Evolutionary conservation across 1,139 yeast genomes (phyloP), one percentile per base, ranked within the genome.

Genomic region (Tardiomyces digboiensis): DNA sequence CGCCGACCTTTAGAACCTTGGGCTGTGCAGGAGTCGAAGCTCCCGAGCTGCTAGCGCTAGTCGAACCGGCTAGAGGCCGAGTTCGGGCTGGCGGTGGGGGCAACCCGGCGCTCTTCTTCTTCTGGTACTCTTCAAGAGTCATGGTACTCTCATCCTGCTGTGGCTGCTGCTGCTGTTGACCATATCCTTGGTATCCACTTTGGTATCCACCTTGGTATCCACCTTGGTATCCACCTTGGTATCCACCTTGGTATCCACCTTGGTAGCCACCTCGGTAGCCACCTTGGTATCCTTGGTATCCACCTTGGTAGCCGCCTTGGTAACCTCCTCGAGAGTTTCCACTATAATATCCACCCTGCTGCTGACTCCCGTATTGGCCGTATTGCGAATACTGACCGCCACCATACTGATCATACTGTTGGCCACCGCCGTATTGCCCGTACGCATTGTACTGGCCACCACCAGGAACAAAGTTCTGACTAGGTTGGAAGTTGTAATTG

Each of bases 61-160:
- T n/a, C 13, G 36, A 7, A 7, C 36, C 37, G 18, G 37, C 37
- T 16, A 26, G 33, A 5, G 33, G 33, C 5, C 33, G 33, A 5
- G 33, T 16, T 5, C 33, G 33, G 12, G 33, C 33, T 16, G 33
- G 33, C 33, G 37, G 49, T 65, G 54, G 50, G 52, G 52, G 51
- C 46, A 63, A 59, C 46, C 60, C 52, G 29, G 61, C 70, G 49
- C 71, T 67, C 60, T 81, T 77, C 64, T 81, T 82, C 61, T 82
- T 82, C 65, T 86, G 85, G 68, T 80, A 87, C 59, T 88, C 95
- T 46, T 88, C 95, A 57, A 88, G 73, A 36, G 94, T 79, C 88
- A 86, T 80, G 43, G 91, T 93, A 44, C 46, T 51, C 36, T 46
- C 50, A 36, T 53, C 57, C n/a, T 53, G 43, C 42, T 29, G 48